Evolutionary conservation across 164 flowering plant species (phyloP).

Genomic region (Euptelea pleiosperma): DNA sequence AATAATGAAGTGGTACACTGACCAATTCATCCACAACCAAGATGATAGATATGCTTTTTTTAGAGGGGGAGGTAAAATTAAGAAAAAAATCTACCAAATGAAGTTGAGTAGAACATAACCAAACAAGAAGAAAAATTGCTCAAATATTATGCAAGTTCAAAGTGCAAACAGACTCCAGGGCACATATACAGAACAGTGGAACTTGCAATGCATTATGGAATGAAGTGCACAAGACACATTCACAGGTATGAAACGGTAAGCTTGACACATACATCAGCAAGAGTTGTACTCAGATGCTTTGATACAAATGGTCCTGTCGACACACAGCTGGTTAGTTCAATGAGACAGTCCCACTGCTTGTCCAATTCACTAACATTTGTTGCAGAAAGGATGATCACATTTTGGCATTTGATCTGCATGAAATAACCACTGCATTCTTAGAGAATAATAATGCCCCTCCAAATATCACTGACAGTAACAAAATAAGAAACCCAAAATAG

Average conservation of each 20-base stretch:
- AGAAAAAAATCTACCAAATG: too few species aligned
- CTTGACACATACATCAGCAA: slow-evolving; percentile 63
- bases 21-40: too few species aligned
- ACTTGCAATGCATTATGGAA: too few species aligned
- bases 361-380: slow-evolving; percentile 75
- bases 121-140: too few species aligned
- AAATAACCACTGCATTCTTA: slow-evolving; percentile 5
- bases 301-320: slow-evolving; percentile 51
- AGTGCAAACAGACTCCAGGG: too few species aligned
- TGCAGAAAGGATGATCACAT: slow-evolving; percentile 70
- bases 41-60: too few species aligned
- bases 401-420: slow-evolving; percentile 86
- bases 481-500: not conserved
- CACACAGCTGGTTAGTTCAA: slow-evolving; percentile 40
- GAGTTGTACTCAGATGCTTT: slow-evolving; percentile 46
- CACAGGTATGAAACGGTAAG: not conserved
- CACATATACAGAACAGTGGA: too few species aligned
- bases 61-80: too few species aligned
- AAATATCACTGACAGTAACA: not conserved
- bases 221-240: not conserved
- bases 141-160: too few species aligned
- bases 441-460: not conserved
- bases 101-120: too few species aligned
- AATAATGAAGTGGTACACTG: too few species aligned
- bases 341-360: slow-evolving; percentile 73